Evolutionary conservation across 2,329 filamentous ascomycete species (phyloP).

Genomic region (Claviceps sp.): DNA sequence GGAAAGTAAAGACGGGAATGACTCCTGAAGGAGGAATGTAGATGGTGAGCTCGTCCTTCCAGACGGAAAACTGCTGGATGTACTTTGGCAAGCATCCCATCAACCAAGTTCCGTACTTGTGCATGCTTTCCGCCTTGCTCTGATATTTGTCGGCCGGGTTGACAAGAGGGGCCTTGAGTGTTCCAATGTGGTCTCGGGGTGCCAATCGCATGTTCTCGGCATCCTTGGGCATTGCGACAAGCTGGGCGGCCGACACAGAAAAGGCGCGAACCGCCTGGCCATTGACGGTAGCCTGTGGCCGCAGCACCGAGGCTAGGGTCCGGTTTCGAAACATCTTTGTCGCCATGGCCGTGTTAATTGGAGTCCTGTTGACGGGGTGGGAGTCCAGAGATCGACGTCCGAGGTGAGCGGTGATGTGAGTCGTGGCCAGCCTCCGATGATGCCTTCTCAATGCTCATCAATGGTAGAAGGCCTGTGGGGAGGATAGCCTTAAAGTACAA

Average conservation of each 20-base stretch:
- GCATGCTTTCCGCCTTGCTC: constrained; percentile 73
- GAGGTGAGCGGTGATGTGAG: neutral
- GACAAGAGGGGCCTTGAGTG: constrained; percentile 64
- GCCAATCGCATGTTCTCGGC: constrained; percentile 55
- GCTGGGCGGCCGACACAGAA: constrained; percentile 32
- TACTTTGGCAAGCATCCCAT: constrained; percentile 97
- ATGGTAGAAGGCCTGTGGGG: neutral
- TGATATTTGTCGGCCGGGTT: constrained; percentile 91
- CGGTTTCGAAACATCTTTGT: constrained; percentile 45
- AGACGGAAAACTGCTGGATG: constrained; percentile 97
- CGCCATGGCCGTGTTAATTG: constrained; percentile 38
- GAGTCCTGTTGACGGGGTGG: constrained; percentile 31
- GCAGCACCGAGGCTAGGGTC: constrained; percentile 41
- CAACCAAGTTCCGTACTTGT: constrained; percentile 91
- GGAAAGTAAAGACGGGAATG: constrained; percentile 82
- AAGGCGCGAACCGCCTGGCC: constrained; percentile 34
- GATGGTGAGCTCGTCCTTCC: constrained; percentile 97
- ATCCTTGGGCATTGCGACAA: constrained; percentile 46
- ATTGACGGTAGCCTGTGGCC: constrained; percentile 30
- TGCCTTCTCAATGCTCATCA: neutral
- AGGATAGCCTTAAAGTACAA: neutral
- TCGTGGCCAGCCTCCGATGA: neutral
- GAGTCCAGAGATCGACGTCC: constrained; percentile 3
- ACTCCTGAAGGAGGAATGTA: constrained; percentile 82
- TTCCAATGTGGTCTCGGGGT: constrained; percentile 41